These are phyloP conservation scores for Solanum lignicaule DNA, from an alignment of 257 asterid species.

Conservation along the genomic window DNA sequence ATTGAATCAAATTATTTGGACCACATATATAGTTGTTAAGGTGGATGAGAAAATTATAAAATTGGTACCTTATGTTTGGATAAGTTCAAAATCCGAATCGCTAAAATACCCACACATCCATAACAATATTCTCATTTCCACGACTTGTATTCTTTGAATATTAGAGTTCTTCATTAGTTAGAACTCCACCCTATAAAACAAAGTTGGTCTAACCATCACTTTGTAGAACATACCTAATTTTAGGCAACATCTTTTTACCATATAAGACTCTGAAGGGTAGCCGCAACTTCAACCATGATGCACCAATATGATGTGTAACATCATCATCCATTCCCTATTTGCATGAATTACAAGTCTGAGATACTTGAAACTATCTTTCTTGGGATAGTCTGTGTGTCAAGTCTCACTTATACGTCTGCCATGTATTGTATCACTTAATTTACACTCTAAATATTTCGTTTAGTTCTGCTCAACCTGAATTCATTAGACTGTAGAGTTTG, in stretches of 20 bases:
- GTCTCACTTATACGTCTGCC: neutral
- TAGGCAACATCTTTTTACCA: too few species aligned
- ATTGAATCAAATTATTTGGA: neutral
- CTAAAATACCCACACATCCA: too few species aligned
- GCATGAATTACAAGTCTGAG: too few species aligned
- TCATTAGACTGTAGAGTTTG: neutral
- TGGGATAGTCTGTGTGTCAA: neutral
- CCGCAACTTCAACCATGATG: neutral
- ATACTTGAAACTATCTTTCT: too few species aligned
- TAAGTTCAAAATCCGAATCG: neutral
- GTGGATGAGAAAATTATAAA: neutral
- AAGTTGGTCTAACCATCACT: neutral
- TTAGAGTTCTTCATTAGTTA: neutral
- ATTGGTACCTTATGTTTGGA: neutral
- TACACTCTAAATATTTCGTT: neutral
- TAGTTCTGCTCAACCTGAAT: neutral
- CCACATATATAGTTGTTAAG: neutral
- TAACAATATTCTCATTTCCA: too few species aligned
- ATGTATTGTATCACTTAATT: neutral
- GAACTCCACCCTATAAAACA: rapidly evolving
- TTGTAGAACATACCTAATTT: too few species aligned
- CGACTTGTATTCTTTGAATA: too few species aligned
- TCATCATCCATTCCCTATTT: neutral
- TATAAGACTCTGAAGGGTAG: too few species aligned
- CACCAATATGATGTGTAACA: neutral